A percentile compares a stretch with the other conserved stretches of the same genome.
Conservation (phyloP, 495 filamentous ascomycete genomes). For the Penicillium canescens region DNA sequence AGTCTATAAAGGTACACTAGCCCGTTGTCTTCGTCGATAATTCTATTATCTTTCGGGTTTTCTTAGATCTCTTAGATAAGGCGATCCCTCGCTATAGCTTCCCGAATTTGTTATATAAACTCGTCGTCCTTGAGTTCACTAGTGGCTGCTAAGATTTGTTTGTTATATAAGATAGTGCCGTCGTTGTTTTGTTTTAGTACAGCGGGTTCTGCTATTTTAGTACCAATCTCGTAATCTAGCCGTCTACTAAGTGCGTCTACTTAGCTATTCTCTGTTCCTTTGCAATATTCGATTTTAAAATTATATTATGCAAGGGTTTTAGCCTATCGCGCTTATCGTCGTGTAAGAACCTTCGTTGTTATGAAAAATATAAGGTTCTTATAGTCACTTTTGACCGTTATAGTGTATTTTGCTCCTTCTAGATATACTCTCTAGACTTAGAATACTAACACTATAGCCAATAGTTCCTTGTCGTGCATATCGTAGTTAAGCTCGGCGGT, state of each 20-base stretch:
- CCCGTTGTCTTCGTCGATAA: slow-evolving; percentile 5
- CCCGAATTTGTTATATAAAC: too few relatives aligned
- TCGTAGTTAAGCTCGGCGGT: slow-evolving; percentile 32
- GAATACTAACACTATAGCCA: slow-evolving; percentile 27
- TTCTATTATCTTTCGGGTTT: too few relatives aligned
- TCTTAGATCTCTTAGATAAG: too few relatives aligned
- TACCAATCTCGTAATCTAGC: too few relatives aligned
- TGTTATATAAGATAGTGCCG: too few relatives aligned
- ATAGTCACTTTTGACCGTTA: slow-evolving; percentile 19
- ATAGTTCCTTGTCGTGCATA: slow-evolving; percentile 32
- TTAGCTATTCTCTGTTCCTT: slow-evolving; percentile 6
- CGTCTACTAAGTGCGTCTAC: slow-evolving; percentile 2
- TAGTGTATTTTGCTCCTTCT: slow-evolving; percentile 6
- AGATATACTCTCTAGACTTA: slow-evolving; percentile 28
- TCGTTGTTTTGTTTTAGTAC: too few relatives aligned
- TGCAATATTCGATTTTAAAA: not conserved
- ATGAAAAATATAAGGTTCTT: slow-evolving; percentile 21
- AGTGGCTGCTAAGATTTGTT: too few relatives aligned
- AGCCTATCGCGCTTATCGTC: slow-evolving; percentile 11
- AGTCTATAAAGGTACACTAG: slow-evolving; percentile 9
- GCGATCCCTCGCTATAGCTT: too few relatives aligned
- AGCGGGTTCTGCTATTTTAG: too few relatives aligned
- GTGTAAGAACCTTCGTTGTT: slow-evolving; percentile 13
- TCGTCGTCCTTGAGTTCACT: too few relatives aligned
- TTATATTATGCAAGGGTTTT: too few relatives aligned